Base-by-base conservation (phyloP, 208 protist species). In the Trypanosoma brucei region DNA sequence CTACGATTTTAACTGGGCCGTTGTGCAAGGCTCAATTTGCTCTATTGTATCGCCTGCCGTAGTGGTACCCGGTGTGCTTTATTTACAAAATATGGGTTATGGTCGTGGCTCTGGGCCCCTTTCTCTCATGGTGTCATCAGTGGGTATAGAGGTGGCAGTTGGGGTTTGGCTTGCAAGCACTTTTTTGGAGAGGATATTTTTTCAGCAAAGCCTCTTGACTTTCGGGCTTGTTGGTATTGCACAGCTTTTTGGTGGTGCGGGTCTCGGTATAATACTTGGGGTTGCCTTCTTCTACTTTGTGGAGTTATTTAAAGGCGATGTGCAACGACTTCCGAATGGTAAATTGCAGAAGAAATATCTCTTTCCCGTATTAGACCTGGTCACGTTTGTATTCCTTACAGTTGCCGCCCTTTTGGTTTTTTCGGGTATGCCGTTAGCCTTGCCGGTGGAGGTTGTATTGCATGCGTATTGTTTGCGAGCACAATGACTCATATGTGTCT, bases 91-190 rank as follows among this genome's bases (percentile, higher is more conserved):
- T 68, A 36, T 86, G 30, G 83, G 86, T 60, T 91, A 88, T 72
- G 83, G 86, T 35, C 60, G 69, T 33, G 79, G 77, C 11, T 62
- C 75, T 36, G 77, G 80, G 9, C 76, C 83, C 1, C 67, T 91
- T 22, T 82, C 81, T 30, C 68, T 93, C 14, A 82, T 93, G 76
- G 74, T 90, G 38, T 86, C 86, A 36, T 70, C 86, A 9, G 77
- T 86, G 33, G 81, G 81, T 2, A 64, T 86, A 22, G 83, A 93
- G 76, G 84, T 93, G 56, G 78, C 79, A 9, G 56, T 93, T 42
- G 86, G 86, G 0, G 83, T 93, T 46, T 93, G 86, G 84, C 73
- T 72, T 7, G 72, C 75, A 5, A 93, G 90, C 70, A 90, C 91
- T 59, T 78, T 93, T 54, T 82, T 91, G 54, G 81, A 74, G 13